Base-by-base conservation (phyloP, 129 eudicot species). In the Escallonia herrerae region DNA sequence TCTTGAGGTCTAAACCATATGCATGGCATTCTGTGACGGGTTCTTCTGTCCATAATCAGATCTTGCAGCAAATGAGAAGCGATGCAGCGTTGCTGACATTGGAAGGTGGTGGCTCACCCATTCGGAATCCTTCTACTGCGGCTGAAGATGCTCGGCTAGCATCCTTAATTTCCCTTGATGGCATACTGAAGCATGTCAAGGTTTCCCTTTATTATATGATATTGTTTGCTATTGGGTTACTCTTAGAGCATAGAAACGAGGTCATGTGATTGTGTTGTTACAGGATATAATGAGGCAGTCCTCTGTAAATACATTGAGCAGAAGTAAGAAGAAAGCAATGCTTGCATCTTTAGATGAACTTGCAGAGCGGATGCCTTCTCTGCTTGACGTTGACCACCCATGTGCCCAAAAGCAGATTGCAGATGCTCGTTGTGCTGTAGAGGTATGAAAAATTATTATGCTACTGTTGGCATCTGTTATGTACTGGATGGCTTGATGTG, bases 81-180 rank as follows among this genome's bases (percentile, higher is more conserved):
- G 99, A 93, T 64, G 68, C 62, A 44, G 83, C 86, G 40, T 63
- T 89, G 66, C 67, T 93, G 66, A 77, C 86, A 45, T 78, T 93
- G 77, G 90, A 86, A 77, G 87, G 78, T 63, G 90, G 89, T 57
- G 91, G 91, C 62, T 77, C 89, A 69, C 96, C 98, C 7, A 76
- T 93, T 63, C 82, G 87, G 43, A 89, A 93, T 83, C 99, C 99
- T 84, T 93, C 99, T 13, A 85, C 99, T 77, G 98, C 99, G 52
- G 91, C 95, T 4, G 99, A 93, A 80, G 99, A 93, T 80, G 91
- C 99, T 68, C 79, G 99, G n/a, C 90, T 93, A 42, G 99, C 99
- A 47, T 93, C 99, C 38, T 79, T 93, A 60, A 88, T 93, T 56
- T 88, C 99, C 56, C 95, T 89, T 59, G 99, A 93, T 82, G 89